Conservation (phyloP, 2,329 filamentous ascomycete genomes). For the Paramyrothecium roridum region DNA sequence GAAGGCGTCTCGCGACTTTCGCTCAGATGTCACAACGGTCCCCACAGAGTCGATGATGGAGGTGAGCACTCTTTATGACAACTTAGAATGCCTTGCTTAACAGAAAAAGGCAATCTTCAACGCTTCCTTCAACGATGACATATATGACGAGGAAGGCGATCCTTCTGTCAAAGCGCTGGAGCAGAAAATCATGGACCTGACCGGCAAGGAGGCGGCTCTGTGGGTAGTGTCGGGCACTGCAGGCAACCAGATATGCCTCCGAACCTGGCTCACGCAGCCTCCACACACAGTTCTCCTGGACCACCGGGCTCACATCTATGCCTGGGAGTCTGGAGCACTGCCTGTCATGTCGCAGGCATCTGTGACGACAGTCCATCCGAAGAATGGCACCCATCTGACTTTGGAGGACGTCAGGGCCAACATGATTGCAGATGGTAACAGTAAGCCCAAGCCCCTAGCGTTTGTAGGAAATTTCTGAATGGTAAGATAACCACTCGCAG, state of each 20-base stretch:
- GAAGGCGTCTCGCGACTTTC: constrained; percentile 18
- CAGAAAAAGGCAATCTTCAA: constrained; percentile 15
- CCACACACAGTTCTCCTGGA: constrained; percentile 42
- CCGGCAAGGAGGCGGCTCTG: constrained; percentile 21
- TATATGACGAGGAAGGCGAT: constrained; percentile 21
- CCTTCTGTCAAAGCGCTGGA: constrained; percentile 19
- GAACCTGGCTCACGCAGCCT: constrained; percentile 22
- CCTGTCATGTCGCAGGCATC: constrained; percentile 67
- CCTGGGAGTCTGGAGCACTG: constrained; percentile 60
- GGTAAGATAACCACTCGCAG: no score
- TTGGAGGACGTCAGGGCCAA: constrained; percentile 63
- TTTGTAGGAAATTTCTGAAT: constrained; percentile 32
- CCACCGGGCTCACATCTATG: constrained; percentile 69
- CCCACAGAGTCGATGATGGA: constrained; percentile 21
- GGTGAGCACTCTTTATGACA: constrained; percentile 2
- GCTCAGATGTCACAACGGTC: constrained; percentile 23
- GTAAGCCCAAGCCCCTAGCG: constrained; percentile 6
- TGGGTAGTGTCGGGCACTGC: constrained; percentile 22
- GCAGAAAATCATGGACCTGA: constrained; percentile 15
- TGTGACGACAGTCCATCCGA: constrained; percentile 60
- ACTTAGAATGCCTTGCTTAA: neutral
- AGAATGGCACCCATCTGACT: constrained; percentile 68
- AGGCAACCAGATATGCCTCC: constrained; percentile 22
- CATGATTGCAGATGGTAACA: constrained; percentile 20
- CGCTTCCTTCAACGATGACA: constrained; percentile 22